These are phyloP conservation scores for Chamaenerion angustifolium DNA, from an alignment of 345 rosid species.

Conservation along the genomic window DNA sequence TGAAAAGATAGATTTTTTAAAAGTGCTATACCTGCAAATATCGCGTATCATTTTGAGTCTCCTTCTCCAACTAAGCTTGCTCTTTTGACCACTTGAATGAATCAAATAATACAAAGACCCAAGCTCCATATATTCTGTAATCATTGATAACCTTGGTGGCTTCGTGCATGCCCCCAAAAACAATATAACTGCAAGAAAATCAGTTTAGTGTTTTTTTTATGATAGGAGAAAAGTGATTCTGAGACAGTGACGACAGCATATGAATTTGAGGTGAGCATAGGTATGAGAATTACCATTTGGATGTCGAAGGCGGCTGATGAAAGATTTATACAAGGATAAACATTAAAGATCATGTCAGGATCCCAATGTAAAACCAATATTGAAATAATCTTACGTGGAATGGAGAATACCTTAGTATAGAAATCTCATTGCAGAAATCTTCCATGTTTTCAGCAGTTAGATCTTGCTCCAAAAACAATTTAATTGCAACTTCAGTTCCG, in stretches of 20 bases:
- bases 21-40: conserved; percentile 62
- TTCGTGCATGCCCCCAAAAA: conserved; percentile 95
- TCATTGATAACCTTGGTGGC: conserved; percentile 86
- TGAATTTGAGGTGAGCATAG: conserved; percentile 4
- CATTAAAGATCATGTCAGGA: conserved; percentile 3
- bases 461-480: conserved; percentile 94
- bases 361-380: conserved; percentile 11
- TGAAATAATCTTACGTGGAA: conserved; percentile 8
- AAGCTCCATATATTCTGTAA: conserved; percentile 98
- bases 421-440: conserved; percentile 96
- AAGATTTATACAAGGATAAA: conserved; percentile 18
- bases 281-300: conserved; percentile 64
- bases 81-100: conserved; percentile 83
- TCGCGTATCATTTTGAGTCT: conserved; percentile 84
- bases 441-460: conserved; percentile 94
- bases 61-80: conserved; percentile 75
- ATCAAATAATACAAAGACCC: conserved; percentile 81
- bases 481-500: conserved; percentile 96
- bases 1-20: neutral
- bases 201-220: neutral
- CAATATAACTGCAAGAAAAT: conserved; percentile 62
- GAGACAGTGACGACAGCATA: neutral
- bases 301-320: conserved; percentile 86
- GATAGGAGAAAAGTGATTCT: neutral
- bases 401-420: conserved; percentile 70